Evolutionary conservation across 1,284 basidiomycete species (phyloP).

Genomic region (Schizopora paradoxa): DNA sequence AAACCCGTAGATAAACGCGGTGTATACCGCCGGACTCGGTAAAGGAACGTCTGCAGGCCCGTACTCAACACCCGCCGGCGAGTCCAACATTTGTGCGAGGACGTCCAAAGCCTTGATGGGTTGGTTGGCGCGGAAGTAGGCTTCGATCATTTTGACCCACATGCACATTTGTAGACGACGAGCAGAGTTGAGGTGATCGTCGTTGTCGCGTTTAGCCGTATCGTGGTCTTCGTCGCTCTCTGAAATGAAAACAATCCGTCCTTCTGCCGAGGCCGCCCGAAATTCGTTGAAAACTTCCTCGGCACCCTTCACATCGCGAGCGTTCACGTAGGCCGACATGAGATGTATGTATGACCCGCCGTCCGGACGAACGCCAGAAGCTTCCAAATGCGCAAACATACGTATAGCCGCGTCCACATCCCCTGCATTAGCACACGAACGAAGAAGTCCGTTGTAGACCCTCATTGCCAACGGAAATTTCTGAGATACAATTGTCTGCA

Average conservation of each 20-base stretch:
- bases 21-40: constrained; percentile 60
- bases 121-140: constrained; percentile 65
- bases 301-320: constrained; percentile 52
- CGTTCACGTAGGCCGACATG: constrained; percentile 54
- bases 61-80: constrained; percentile 35
- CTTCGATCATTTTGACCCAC: constrained; percentile 74
- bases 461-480: constrained; percentile 31
- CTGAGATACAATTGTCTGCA: constrained; percentile 34
- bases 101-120: constrained; percentile 62
- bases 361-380: constrained; percentile 34
- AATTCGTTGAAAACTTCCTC: constrained; percentile 68
- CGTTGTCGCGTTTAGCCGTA: constrained; percentile 14
- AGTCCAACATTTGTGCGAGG: constrained; percentile 70
- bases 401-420: constrained; percentile 61
- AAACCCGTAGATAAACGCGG: constrained; percentile 65
- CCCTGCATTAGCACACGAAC: constrained; percentile 54
- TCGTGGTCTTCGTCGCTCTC: constrained; percentile 20
- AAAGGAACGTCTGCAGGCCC: constrained; percentile 42
- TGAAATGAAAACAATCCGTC: constrained; percentile 30
- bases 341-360: constrained; percentile 52
- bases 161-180: constrained; percentile 40
- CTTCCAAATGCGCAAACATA: constrained; percentile 65
- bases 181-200: constrained; percentile 16
- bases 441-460: constrained; percentile 58
- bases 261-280: constrained; percentile 35